These are phyloP conservation scores for Starmerella etchellsii DNA, from an alignment of 805 yeast genomes.

Conservation along the genomic window DNA sequence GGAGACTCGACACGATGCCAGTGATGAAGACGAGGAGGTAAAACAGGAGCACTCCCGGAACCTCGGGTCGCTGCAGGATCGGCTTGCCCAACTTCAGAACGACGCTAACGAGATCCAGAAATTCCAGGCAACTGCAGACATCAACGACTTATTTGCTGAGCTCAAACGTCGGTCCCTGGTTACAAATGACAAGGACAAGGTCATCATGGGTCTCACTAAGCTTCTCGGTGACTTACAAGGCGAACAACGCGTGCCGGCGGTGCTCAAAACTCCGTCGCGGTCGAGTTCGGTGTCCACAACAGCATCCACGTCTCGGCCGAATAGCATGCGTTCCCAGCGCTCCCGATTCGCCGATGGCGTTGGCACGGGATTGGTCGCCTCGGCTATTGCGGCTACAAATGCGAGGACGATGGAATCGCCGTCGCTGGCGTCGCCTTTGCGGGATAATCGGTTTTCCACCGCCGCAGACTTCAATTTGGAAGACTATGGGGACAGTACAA, in stretches of 20 bases:
- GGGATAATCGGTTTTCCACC: not conserved
- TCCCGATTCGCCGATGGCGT: not conserved
- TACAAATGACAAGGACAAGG: slow-evolving; percentile 7
- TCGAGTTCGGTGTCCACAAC: too few relatives aligned
- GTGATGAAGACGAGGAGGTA: slow-evolving; percentile 34
- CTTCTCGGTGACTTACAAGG: slow-evolving; percentile 10
- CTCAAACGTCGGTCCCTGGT: slow-evolving; percentile 14
- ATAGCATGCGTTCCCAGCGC: not conserved
- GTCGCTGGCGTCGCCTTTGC: not conserved
- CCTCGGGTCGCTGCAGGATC: slow-evolving; percentile 40
- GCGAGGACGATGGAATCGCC: too few relatives aligned
- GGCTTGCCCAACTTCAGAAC: slow-evolving; percentile 56
- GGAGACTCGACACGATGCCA: slow-evolving; percentile 55
- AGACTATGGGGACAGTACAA: not conserved
- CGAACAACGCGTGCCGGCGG: slow-evolving; percentile 12
- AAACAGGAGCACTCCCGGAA: slow-evolving; percentile 1
- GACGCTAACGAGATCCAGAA: slow-evolving; percentile 54
- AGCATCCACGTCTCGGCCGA: not conserved
- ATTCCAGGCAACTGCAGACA: slow-evolving; percentile 10
- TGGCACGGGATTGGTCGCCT: too few relatives aligned
- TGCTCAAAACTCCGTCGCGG: slow-evolving; percentile 6
- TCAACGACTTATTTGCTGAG: slow-evolving; percentile 17
- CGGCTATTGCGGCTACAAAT: too few relatives aligned
- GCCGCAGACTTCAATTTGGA: not conserved
- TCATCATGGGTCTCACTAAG: slow-evolving; percentile 6